These are phyloP conservation scores for Meredithiella fracta DNA, from an alignment of 2,329 filamentous ascomycete species.

Conservation along the genomic window DNA sequence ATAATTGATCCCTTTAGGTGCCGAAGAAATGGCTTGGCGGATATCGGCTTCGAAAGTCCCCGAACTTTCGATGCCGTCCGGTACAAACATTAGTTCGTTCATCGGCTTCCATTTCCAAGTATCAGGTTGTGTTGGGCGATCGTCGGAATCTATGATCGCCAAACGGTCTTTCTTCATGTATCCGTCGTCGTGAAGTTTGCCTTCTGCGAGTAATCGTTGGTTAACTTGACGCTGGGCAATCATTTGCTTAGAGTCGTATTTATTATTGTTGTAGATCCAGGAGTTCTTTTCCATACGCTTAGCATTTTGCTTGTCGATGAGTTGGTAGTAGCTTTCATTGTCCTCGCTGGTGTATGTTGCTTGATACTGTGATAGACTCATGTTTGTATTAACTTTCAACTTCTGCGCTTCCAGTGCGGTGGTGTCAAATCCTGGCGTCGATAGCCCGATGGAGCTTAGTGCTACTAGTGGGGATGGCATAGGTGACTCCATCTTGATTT, in stretches of 20 bases:
- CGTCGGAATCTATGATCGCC: constrained; percentile 46
- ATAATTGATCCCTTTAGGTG: constrained; percentile 62
- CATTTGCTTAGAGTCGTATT: constrained; percentile 66
- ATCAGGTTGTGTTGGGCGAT: constrained; percentile 58
- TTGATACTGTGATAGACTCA: constrained; percentile 59
- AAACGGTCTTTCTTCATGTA: constrained; percentile 37
- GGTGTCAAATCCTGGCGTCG: constrained; percentile 7
- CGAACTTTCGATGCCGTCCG: constrained; percentile 38
- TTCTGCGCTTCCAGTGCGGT: neutral
- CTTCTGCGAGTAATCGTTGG: constrained; percentile 31
- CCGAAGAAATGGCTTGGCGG: constrained; percentile 35
- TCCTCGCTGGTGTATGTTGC: constrained; percentile 92
- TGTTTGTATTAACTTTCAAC: constrained; percentile 10
- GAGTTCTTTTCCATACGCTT: constrained; percentile 70
- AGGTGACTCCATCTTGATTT: constrained; percentile 40
- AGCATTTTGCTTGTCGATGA: constrained; percentile 79
- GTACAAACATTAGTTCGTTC: constrained; percentile 77
- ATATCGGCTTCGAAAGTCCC: constrained; percentile 38
- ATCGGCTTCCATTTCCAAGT: constrained; percentile 58
- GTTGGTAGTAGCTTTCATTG: constrained; percentile 88
- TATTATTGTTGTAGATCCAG: constrained; percentile 82
- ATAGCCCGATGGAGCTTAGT: neutral
- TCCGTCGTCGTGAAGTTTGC: constrained; percentile 38
- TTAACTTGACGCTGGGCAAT: constrained; percentile 49
- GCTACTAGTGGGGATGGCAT: constrained; percentile 19